Base-by-base conservation (phyloP, 1,284 basidiomycete species). In the Rhodofomes roseus region DNA sequence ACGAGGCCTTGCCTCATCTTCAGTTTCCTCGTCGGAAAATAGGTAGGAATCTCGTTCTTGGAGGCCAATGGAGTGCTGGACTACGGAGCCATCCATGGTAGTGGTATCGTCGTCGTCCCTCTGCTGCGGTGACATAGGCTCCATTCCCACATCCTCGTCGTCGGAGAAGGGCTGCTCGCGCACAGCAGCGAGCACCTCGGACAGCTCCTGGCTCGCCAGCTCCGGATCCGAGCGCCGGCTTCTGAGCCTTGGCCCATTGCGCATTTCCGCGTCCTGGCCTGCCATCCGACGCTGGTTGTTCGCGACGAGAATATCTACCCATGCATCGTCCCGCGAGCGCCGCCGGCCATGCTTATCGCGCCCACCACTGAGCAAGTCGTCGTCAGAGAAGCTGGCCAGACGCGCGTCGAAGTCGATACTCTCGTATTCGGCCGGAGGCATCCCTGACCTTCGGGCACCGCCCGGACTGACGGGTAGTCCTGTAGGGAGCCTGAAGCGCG, bases 271-370 rank as follows among this genome's bases (percentile, higher is more conserved):
- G 57, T 89, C 86, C 71, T 90, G 88, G 7, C 80, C 79, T 1
- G 73, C 79, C 74, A 92, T 79, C 50, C 87, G 73, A 44, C 87
- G 74, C 22, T 73, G 76, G 60, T 83, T 84, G 51, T 79, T 84
- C 46, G 87, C 87, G 11, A 95, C 90, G 5, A 94, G 76, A 48
- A 95, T 94, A 74, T 95, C 93, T 62, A 91, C 87, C 88, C 89
- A 91, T 1, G 87, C 87, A 68, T 90, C 89, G 60, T 85, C 81
- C 63, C 81, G 84, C n/a, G 81, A 81, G 67, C 81, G 76, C 58
- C 84, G 72, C 57, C 81, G 77, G 59, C 80, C 76, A 60, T 83
- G 82, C 76, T 78, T 83, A 58, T 67, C 65, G 36, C 37, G 61
- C 4, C 73, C 69, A 39, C 70, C 67, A 20, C 71, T 65, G 22